These are phyloP conservation scores for Plasmodium gonderi DNA, from an alignment of 169 alveolate species.

Conservation along the genomic window DNA sequence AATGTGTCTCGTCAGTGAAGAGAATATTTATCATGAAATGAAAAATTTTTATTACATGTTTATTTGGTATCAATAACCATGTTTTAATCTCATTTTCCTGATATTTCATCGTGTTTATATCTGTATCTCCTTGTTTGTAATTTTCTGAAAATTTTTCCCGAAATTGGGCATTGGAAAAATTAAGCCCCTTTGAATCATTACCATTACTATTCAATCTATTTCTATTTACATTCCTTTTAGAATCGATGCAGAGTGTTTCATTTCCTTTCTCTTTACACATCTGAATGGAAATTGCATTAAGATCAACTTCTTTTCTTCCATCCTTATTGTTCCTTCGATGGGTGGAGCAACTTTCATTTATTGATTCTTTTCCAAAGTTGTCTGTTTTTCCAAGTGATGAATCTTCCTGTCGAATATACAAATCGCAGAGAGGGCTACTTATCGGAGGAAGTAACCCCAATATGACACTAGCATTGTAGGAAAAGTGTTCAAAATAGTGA, in stretches of 20 bases:
- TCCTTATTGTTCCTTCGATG: too few relatives aligned
- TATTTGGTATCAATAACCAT: conserved; percentile 67
- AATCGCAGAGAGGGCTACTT: conserved; percentile 30
- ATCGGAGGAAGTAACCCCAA: conserved; percentile 20
- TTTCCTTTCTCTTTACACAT: too few relatives aligned
- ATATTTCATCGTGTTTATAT: background rate
- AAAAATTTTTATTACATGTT: conserved; percentile 36
- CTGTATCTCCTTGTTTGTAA: background rate
- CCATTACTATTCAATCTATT: too few relatives aligned
- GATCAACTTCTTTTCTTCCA: too few relatives aligned
- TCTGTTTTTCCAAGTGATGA: background rate
- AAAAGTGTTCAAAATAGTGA: conserved; percentile 31
- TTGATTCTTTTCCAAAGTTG: background rate
- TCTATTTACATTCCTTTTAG: too few relatives aligned
- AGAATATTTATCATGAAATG: conserved; percentile 42
- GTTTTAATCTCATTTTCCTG: conserved; percentile 53
- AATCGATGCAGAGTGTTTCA: too few relatives aligned
- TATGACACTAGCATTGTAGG: conserved; percentile 63
- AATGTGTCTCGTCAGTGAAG: conserved; percentile 23
- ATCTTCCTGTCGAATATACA: background rate
- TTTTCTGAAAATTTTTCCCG: background rate
- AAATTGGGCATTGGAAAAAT: background rate
- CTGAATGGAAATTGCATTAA: too few relatives aligned
- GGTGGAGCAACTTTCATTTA: background rate
- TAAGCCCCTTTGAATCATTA: background rate